Percentiles rank a stretch among this genome's conserved stretches.
Conservation (phyloP, 1,284 basidiomycete genomes). For the Caloboletus firmus region DNA sequence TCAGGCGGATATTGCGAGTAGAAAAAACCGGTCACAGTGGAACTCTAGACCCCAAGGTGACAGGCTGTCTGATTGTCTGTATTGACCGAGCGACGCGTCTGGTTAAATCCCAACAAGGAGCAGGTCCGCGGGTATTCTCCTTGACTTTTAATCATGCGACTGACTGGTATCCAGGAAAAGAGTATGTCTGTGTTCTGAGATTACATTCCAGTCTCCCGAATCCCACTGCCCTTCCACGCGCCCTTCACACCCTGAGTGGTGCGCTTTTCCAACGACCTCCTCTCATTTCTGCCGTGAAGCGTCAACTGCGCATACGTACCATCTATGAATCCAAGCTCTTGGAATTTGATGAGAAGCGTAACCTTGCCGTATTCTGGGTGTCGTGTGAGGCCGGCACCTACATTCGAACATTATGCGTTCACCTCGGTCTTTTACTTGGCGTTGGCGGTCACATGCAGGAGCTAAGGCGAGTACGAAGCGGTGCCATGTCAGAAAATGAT, state of each 20-base stretch:
- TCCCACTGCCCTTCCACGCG: constrained; percentile 86
- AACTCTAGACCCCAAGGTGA: constrained; percentile 98
- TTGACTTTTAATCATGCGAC: constrained; percentile 1
- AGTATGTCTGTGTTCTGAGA: constrained; percentile 96
- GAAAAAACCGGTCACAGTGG: constrained; percentile 99
- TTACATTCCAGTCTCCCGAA: constrained; percentile 84
- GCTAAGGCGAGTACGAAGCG: constrained; percentile 90
- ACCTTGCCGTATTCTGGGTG: constrained; percentile 97
- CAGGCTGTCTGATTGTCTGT: constrained; percentile 97
- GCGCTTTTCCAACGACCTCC: constrained; percentile 99
- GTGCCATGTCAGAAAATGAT: constrained; percentile 96
- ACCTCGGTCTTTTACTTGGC: constrained; percentile 91
- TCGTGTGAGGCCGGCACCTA: constrained; percentile 99
- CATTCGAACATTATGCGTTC: constrained; percentile 97
- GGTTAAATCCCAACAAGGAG: constrained; percentile 98
- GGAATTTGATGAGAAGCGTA: constrained; percentile 98
- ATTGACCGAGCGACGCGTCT: constrained; percentile 99
- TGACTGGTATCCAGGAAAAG: constrained; percentile 70
- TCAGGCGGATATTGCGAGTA: constrained; percentile 91
- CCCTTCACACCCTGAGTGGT: constrained; percentile 95
- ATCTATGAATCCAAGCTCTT: constrained; percentile 96
- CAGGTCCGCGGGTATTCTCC: constrained; percentile 54
- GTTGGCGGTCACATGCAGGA: constrained; percentile 99
- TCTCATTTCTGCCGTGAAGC: constrained; percentile 98
- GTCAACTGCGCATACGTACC: constrained; percentile 96